A percentile compares a stretch with the other conserved stretches of the same genome.
phyloP scores from a whole-genome alignment of 139 green algal species.

The Chlamydomonas schloesseri region DNA sequence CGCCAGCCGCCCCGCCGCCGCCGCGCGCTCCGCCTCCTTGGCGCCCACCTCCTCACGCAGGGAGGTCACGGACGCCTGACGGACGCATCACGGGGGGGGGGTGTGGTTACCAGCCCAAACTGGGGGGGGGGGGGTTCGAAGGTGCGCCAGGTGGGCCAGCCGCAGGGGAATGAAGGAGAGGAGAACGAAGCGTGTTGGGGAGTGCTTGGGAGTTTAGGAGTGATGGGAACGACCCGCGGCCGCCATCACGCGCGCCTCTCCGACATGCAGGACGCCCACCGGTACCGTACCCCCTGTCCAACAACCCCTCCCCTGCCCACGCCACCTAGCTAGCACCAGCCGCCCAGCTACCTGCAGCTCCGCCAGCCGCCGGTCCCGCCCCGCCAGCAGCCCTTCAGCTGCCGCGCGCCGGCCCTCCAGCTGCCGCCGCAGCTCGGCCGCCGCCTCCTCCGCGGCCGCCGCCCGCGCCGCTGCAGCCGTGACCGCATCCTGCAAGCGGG shows the following conservation, averaged over 20 bases:
- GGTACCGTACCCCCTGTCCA: neutral
- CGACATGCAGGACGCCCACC: no score
- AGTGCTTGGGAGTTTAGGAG: no score
- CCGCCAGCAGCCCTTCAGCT: constrained; percentile 26
- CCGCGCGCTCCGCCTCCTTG: constrained; percentile 32
- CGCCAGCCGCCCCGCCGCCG: constrained; percentile 3
- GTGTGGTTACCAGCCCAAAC: neutral
- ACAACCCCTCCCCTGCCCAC: neutral
- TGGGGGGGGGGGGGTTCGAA: no score
- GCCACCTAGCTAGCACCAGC: neutral
- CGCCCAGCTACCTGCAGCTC: constrained; percentile 13
- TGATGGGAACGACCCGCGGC: no score
- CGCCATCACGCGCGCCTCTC: neutral
- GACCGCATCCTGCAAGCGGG: neutral
- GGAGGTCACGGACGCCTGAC: neutral
- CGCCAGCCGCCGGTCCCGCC: neutral
- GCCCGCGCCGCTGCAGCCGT: neutral
- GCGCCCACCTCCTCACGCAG: constrained; percentile 2
- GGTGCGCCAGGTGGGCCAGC: no score
- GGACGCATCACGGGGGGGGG: neutral
- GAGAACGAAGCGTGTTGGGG: no score
- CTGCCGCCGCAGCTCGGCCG: constrained; percentile 34
- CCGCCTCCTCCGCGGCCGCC: constrained; percentile 29
- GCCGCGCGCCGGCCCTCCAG: constrained; percentile 24
- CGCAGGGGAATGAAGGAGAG: no score